Evolutionary conservation across 306 rosid species (phyloP), one percentile per base, ranked within the genome.

Genomic region (Coriaria nepalensis): DNA sequence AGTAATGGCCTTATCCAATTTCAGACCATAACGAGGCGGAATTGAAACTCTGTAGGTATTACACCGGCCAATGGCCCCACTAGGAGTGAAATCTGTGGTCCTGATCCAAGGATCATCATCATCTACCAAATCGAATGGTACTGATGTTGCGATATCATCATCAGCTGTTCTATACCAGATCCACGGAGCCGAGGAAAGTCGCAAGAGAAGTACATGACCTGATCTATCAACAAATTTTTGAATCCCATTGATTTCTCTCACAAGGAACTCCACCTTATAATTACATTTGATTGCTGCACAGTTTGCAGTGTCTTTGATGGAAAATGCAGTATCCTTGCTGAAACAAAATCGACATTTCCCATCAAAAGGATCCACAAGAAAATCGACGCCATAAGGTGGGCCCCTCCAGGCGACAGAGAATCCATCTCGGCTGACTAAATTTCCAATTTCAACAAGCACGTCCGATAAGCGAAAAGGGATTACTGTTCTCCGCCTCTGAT

Each of bases 51-150:
- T 72, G 55, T 82, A 86, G 37, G 52, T 77, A 68, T 51, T 68
- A 65, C 96, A 82, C 33, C 90, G 86, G 56, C 93, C 93, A 45
- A 86, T 54, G 29, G 96, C 86, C 46, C 96, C 96, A 64, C 65
- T 74, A n/a, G 66, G 68, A n/a, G 90, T 86, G 68, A 86, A 82
- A 73, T 86, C 96, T 0, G 93, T 82, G 47, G 93, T 77, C 64
- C 96, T 67, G 53, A 82, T 79, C 96, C 96, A 86, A 9, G 96
- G 93, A 77, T 86, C 96, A 60, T 86, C 93, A 29, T 86, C 96
- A 56, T 86, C 96, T 66, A 86, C 53, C 62, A 79, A 50, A 68
- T 82, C 78, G 66, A 57, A 79, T 10, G 81, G 56, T 45, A 76
- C 88, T 9, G 61, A 47, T 32, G 67, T 72, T 38, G 60, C 74